Evolutionary conservation across 306 rosid genomes (phyloP).

Genomic region (Corylus heterophylla): DNA sequence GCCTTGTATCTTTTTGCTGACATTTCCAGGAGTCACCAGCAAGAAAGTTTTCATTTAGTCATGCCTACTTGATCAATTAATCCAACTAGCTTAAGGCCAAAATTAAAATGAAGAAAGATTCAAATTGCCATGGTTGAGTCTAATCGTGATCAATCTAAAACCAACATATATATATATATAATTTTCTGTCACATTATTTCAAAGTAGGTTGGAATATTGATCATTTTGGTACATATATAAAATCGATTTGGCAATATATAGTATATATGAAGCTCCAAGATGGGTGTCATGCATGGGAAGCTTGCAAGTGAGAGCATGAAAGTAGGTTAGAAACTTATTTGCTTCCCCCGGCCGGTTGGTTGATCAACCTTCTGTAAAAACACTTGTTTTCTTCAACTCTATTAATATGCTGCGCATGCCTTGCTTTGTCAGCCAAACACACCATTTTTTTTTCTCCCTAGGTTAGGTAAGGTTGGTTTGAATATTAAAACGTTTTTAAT

Average conservation of each 20-base stretch:
- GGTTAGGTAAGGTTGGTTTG: constrained; percentile 30
- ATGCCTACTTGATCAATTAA: too few relatives aligned
- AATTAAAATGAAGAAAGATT: neutral
- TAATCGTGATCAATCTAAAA: too few relatives aligned
- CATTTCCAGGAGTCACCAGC: too few relatives aligned
- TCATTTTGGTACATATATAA: neutral
- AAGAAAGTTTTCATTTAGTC: too few relatives aligned
- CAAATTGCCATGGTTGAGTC: neutral
- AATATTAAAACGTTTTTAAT: neutral
- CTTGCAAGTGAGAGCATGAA: neutral
- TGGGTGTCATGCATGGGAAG: constrained; percentile 3
- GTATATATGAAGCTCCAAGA: neutral
- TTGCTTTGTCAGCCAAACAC: neutral
- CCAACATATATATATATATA: neutral
- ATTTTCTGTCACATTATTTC: neutral
- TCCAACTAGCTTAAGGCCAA: neutral
- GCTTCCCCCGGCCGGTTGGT: neutral
- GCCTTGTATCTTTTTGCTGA: neutral
- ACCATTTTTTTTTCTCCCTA: neutral
- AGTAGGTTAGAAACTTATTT: constrained; percentile 21
- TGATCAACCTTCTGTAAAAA: constrained; percentile 15
- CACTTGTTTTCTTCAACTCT: neutral
- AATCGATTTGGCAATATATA: too few relatives aligned
- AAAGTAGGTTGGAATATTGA: constrained; percentile 14
- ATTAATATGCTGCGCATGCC: neutral